phyloP scores from a whole-genome alignment of 805 yeast species.

The Pichia cephalocereana region DNA sequence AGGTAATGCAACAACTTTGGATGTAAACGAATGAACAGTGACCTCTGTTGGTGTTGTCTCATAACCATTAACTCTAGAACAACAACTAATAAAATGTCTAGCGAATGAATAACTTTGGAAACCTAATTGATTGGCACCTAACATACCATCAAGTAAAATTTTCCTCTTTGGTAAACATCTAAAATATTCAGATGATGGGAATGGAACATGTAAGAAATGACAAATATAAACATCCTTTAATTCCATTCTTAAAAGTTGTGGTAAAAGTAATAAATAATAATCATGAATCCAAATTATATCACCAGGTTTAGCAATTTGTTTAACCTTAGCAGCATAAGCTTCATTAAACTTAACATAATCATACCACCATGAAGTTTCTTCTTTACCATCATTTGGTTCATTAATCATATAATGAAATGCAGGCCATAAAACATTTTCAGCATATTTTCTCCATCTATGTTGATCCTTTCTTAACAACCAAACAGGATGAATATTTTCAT shows the following conservation, averaged over 20 bases:
- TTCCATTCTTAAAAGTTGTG: constrained; percentile 73
- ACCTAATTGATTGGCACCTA: constrained; percentile 80
- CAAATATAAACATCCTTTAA: constrained; percentile 69
- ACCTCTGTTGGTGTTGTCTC: constrained; percentile 54
- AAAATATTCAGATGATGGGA: constrained; percentile 91
- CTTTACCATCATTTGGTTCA: constrained; percentile 57
- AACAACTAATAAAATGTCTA: constrained; percentile 84
- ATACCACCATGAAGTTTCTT: constrained; percentile 68
- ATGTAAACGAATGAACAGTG: constrained; percentile 66
- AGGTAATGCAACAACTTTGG: constrained; percentile 69
- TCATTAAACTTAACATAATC: constrained; percentile 88
- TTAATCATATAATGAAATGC: constrained; percentile 87
- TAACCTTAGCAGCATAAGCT: constrained; percentile 74
- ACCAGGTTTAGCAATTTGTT: constrained; percentile 70
- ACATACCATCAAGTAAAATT: constrained; percentile 78
- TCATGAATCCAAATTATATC: constrained; percentile 92
- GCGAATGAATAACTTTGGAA: constrained; percentile 83
- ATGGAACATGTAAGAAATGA: constrained; percentile 80
- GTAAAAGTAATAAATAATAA: constrained; percentile 71
- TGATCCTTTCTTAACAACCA: constrained; percentile 81
- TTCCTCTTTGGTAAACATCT: constrained; percentile 78
- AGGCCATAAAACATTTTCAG: constrained; percentile 91
- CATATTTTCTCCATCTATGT: constrained; percentile 77
- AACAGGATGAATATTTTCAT: constrained; percentile 66
- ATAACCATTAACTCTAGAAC: constrained; percentile 79